Evolutionary conservation across 2,329 filamentous ascomycete species (phyloP), one percentile per base, ranked within the genome.

Genomic region (Pseudogymnoascus sp.): DNA sequence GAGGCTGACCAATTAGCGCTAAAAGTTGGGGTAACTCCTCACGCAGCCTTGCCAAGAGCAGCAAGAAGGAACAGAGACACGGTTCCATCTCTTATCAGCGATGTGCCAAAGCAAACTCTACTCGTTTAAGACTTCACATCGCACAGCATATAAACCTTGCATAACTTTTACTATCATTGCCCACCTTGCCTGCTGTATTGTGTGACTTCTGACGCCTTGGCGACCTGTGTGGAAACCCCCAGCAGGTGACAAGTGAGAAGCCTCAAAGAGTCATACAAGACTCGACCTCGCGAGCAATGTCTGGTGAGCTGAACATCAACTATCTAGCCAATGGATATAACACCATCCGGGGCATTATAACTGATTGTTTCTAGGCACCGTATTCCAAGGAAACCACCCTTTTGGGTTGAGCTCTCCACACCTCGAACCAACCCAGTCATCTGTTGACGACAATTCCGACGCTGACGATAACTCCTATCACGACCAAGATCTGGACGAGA

Each of bases 381-480:
- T 19, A 56, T 56, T 56, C 13, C 29, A 56, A 56, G 16, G 29
- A 19, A 33, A 56, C 29, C 26, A 56, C 11, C 26, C 50, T 13
- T 56, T 16, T 56, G 50, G 50, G 29, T 10, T 19, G 16, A 56
- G 50, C 16, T 56, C 50, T 33, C 50, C 50, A n/a, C 50, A 56
- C 29, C 50, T 56, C 26, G 50, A 56, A 19, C n/a, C 50, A 56
- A 56, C 50, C 29, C 26, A n/a, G 50, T 6, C 16, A 33, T 56
- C 50, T 33, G 29, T 56, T 19, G 50, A 56, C 53, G 64, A 65
- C 24, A 14, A 50, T 26, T 59, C 31, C 33, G 67, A 66, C 35
- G 68, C 66, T 60, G 65, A 68, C 29, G 67, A 63, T 29, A 65
- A 68, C 19, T 16, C 13, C 5, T 64, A 56, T n/a, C 19, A 65